phyloP scores from a whole-genome alignment of 1,284 basidiomycete species.

The Malassezia dermatis region DNA sequence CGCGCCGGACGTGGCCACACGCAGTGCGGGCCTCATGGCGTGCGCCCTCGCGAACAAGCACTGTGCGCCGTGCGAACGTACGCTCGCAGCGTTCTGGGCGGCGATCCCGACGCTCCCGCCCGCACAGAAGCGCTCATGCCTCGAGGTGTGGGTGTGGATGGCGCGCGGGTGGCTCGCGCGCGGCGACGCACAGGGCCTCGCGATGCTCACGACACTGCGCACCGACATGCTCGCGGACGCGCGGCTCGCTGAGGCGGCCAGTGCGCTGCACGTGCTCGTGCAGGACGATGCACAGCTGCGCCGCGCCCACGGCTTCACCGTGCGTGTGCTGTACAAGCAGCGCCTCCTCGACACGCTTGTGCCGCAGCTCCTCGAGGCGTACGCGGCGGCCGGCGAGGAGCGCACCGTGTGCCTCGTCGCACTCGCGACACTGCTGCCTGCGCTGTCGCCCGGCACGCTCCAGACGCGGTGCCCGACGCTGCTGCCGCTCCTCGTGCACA shows the following conservation, averaged over 20 bases:
- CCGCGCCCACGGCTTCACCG: conserved; percentile 22
- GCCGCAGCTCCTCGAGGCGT: conserved; percentile 58
- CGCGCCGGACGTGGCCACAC: not conserved
- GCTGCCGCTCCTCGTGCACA: conserved; percentile 75
- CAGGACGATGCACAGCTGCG: conserved; percentile 16
- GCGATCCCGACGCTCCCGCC: conserved; percentile 6
- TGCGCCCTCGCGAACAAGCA: conserved; percentile 30
- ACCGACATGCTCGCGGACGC: conserved; percentile 23
- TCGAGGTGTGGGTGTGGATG: conserved; percentile 35
- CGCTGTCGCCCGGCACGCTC: conserved; percentile 59
- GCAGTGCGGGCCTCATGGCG: conserved; percentile 9
- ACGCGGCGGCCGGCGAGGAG: conserved; percentile 8
- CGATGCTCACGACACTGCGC: conserved; percentile 28
- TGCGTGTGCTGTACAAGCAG: conserved; percentile 57
- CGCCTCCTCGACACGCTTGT: conserved; percentile 67
- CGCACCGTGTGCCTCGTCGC: conserved; percentile 71
- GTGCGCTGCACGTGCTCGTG: conserved; percentile 20
- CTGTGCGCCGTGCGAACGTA: conserved; percentile 18
- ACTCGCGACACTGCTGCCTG: conserved; percentile 68
- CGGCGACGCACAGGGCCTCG: conserved; percentile 21
- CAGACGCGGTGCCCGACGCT: conserved; percentile 53
- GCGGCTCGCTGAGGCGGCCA: conserved; percentile 4
- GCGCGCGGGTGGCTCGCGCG: conserved; percentile 27
- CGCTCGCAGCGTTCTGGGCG: conserved; percentile 28
- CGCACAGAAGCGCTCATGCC: conserved; percentile 5